Percentiles rank a stretch among this genome's conserved stretches.
Conservation (phyloP, 257 asterid genomes). For the Solanum corneliomulleri region DNA sequence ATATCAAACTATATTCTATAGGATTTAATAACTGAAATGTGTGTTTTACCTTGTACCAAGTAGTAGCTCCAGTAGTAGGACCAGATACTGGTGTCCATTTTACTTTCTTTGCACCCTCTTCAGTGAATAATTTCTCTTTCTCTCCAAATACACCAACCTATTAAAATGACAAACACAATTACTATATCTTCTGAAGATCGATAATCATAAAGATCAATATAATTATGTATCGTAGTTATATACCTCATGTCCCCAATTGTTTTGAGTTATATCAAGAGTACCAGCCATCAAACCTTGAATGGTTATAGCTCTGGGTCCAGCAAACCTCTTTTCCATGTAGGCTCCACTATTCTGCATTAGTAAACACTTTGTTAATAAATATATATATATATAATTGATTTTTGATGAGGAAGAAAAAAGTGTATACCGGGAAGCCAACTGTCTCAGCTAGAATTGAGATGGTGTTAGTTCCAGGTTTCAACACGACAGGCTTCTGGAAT, state of each 20-base stretch:
- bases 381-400: background rate
- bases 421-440: conserved; percentile 64
- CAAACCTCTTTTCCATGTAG: conserved; percentile 69
- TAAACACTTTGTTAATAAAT: background rate
- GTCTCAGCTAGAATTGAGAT: conserved; percentile 51
- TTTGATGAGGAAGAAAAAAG: background rate
- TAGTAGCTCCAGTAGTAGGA: conserved; percentile 20
- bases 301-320: conserved; percentile 49
- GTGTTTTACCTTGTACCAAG: conserved; percentile 67
- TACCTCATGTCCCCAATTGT: conserved; percentile 56
- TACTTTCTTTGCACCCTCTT: conserved; percentile 46
- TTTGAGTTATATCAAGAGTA: conserved; percentile 49
- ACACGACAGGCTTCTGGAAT: conserved; percentile 21
- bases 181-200: background rate
- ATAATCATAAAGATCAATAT: background rate
- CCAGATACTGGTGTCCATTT: conserved; percentile 25
- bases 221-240: background rate
- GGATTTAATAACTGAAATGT: background rate
- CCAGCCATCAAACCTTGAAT: conserved; percentile 69
- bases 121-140: conserved; percentile 21
- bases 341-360: conserved; percentile 65
- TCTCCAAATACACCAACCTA: conserved; percentile 51
- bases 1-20: too few relatives aligned
- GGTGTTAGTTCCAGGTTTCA: conserved; percentile 39
- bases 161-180: background rate